Evolutionary conservation across 2,329 filamentous ascomycete genomes (phyloP), one percentile per base, ranked within the genome.

Genomic region (Fusarium circinatum): DNA sequence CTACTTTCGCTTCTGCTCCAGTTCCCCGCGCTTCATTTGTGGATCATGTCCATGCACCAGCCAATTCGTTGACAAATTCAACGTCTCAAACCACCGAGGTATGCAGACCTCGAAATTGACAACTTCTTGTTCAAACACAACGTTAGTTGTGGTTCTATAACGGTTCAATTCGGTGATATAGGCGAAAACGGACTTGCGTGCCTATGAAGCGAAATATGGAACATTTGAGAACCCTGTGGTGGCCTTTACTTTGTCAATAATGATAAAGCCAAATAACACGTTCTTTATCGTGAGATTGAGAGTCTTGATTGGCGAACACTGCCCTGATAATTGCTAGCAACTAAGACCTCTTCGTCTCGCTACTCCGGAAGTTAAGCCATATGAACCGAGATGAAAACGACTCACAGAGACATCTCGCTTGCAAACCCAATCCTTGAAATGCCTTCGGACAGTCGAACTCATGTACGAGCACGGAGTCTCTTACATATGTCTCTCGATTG

Each of bases 11-110:
- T 55, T 32, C 67, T 11, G 42, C 34, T 41, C 45, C 58, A 32
- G 47, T 65, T 32, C 47, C 52, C 30, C 24, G 44, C 36, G 45
- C 24, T 41, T 59, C 30, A 41, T 42, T 41, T 64, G 68, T 72
- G 64, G 64, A 72, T 69, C 58, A 28, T 28, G 22, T 51, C 38
- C 52, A 64, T 58, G 62, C 41, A 61, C 45, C 28, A 45, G 32
- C 55, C 42, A 39, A 57, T 68, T 45, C n/a, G 51, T 34, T 34
- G 48, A 34, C 30, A 49, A 49, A n/a, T 30, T 60, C 55, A 45
- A 49, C n/a, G 39, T 55, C 44, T 55, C 41, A 56, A 63, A 36
- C 26, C 24, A 34, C 32, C 15, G 15, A 34, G 32, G 32, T 34
- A 45, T 28, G 10, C 39, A 28, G 49, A 32, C 30, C 30, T 24